These are phyloP conservation scores for Gonapodya sp. DNA, from an alignment of 192 early-diverging fungal genomes.

Conservation along the genomic window DNA sequence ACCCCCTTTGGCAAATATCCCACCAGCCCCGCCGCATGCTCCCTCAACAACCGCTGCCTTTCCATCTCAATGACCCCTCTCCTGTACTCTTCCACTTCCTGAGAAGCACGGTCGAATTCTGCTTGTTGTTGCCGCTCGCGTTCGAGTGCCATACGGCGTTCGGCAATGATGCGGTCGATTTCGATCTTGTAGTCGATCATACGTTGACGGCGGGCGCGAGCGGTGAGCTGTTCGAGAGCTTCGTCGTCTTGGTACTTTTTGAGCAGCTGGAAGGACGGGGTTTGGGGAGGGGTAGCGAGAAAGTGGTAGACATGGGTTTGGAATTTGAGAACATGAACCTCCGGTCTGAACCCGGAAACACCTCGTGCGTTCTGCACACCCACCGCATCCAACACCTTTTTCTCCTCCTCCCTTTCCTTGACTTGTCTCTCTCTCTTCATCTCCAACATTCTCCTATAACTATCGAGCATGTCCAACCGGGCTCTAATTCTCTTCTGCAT, in stretches of 20 bases:
- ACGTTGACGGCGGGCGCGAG: constrained; percentile 40
- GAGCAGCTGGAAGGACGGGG: constrained; percentile 29
- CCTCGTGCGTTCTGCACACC: not conserved
- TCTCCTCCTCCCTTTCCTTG: constrained; percentile 37
- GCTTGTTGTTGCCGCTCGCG: constrained; percentile 23
- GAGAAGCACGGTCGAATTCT: constrained; percentile 26
- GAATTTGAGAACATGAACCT: too few species aligned
- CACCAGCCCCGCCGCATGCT: constrained; percentile 44
- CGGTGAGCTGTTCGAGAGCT: constrained; percentile 42
- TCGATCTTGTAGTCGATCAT: constrained; percentile 48
- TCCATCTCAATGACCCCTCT: constrained; percentile 50
- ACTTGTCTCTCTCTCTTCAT: constrained; percentile 31
- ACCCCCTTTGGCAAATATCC: constrained; percentile 56
- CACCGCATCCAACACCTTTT: constrained; percentile 36
- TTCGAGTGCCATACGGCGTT: constrained; percentile 28
- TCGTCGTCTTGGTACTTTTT: constrained; percentile 48
- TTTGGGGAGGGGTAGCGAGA: not conserved
- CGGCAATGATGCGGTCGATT: constrained; percentile 43
- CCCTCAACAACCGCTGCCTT: constrained; percentile 43
- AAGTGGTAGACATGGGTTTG: too few species aligned
- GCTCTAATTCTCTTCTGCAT: constrained; percentile 36
- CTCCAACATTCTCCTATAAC: constrained; percentile 40
- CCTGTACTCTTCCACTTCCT: constrained; percentile 36
- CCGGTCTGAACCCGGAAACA: too few species aligned
- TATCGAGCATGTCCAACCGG: constrained; percentile 43